phyloP scores from a whole-genome alignment of 2,329 filamentous ascomycete species.

The Aspergillus sp. region DNA sequence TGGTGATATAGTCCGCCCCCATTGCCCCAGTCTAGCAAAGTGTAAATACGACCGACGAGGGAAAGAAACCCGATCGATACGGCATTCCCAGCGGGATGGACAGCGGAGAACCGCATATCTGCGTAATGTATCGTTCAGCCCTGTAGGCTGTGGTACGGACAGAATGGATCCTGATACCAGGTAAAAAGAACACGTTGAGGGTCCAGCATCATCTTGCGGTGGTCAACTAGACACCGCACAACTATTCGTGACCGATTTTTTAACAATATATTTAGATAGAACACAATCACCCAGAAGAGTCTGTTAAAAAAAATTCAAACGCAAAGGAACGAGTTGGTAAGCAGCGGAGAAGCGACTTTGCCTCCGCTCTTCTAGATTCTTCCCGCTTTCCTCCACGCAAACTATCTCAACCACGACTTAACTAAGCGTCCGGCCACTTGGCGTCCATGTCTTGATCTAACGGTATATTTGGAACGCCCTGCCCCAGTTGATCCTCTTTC shows the following conservation, averaged over 20 bases:
- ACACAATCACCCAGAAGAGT: no score
- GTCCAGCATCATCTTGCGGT: not conserved
- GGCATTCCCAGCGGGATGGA: not conserved
- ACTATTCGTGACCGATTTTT: no score
- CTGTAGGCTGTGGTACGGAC: constrained; percentile 13
- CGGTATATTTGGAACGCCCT: constrained; percentile 3
- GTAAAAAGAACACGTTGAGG: constrained; percentile 26
- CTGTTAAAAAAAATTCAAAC: no score
- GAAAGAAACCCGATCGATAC: no score
- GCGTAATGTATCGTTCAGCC: constrained; percentile 19
- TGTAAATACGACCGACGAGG: no score
- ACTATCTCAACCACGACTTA: constrained; percentile 10
- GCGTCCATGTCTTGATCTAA: constrained; percentile 22
- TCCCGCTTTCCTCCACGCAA: constrained; percentile 11
- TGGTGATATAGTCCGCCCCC: no score
- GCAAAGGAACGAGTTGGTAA: not conserved
- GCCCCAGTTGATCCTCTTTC: constrained; percentile 9
- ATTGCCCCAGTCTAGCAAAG: no score
- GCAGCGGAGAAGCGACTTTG: not conserved
- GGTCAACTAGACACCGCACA: no score
- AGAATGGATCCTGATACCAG: constrained; percentile 9
- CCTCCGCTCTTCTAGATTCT: constrained; percentile 18
- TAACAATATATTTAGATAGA: no score
- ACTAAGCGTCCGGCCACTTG: constrained; percentile 23
- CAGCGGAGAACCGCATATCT: not conserved